Base-by-base conservation (phyloP, 2,329 filamentous ascomycete species). In the Xylaria hypoxylon region DNA sequence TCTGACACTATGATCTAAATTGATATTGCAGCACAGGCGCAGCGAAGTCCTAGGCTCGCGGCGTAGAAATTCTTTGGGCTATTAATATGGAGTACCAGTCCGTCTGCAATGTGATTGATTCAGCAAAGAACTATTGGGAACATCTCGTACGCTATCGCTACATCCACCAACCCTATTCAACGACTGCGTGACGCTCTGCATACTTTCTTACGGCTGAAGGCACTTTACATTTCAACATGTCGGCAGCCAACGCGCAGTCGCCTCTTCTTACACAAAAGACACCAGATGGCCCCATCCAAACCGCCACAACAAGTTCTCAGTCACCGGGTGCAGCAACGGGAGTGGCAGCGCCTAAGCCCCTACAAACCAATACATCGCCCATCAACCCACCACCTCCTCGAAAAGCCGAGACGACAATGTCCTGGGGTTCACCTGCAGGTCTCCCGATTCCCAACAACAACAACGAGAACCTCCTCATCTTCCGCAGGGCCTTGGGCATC, bases 401-500 rank as follows among this genome's bases (percentile, higher is more conserved):
- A 24, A 78, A 77, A 45, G 70, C 75, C 31, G 73, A 74, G 63
- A 77, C 74, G 6, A 71, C 73, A 57, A 66, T 77, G 22, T 74
- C 77, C 0, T 82, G 80, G 80, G 78, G 78, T 38, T 50, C 71
- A 1, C 80, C 80, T 0, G 78, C 77, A 0, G 80, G 80, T 0
- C 76, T 82, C 7, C 66, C 70, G 22, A 73, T 79, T 15, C 78
- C 79, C 33, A 68, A 60, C 2, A 57, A 72, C 42, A 77, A 79
- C 68, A 79, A 80, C 68, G 79, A 82, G 64, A 78, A 78, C 68
- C 75, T 84, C 1, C 45, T 78, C 22, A 78, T 83, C 47, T 84
- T 83, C 73, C 77, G 81, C 26, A 76, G 76, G 4, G 82, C 83
- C 0, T 68, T 84, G 0, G 82, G 82, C 2, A 84, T 84, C 71